These are phyloP conservation scores for Sclerotinia nivalis DNA, from an alignment of 2,329 filamentous ascomycete species.

Conservation along the genomic window DNA sequence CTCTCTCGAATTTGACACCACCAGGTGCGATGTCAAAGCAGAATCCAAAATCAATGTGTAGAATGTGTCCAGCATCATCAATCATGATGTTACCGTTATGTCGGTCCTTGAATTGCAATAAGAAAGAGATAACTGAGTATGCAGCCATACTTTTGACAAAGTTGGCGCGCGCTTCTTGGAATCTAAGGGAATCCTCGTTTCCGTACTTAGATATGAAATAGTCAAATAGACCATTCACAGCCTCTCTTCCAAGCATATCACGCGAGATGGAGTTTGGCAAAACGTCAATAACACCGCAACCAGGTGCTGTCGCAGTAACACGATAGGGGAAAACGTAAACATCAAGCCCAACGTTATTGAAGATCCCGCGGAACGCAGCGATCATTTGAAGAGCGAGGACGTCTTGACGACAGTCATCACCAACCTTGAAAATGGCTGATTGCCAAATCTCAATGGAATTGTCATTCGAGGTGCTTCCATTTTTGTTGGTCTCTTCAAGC, in stretches of 20 bases:
- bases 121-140: constrained; percentile 94
- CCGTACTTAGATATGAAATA: constrained; percentile 98
- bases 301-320: constrained; percentile 94
- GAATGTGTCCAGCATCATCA: constrained; percentile 92
- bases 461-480: constrained; percentile 42
- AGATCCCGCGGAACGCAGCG: constrained; percentile 94
- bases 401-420: constrained; percentile 96
- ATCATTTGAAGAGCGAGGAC: constrained; percentile 97
- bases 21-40: constrained; percentile 98
- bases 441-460: constrained; percentile 94
- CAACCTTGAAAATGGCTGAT: constrained; percentile 99
- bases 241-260: constrained; percentile 97
- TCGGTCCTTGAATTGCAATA: constrained; percentile 97
- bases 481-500: constrained; percentile 50
- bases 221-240: constrained; percentile 96
- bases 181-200: constrained; percentile 89
- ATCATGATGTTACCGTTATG: constrained; percentile 99
- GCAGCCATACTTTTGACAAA: constrained; percentile 99
- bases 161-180: constrained; percentile 93
- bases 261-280: constrained; percentile 96
- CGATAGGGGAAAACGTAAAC: constrained; percentile 97
- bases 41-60: constrained; percentile 99
- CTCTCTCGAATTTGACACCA: constrained; percentile 95
- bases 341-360: constrained; percentile 90
- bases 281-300: constrained; percentile 97